phyloP scores from a whole-genome alignment of 148 eudicot species.

The Heliosperma pusillum region DNA sequence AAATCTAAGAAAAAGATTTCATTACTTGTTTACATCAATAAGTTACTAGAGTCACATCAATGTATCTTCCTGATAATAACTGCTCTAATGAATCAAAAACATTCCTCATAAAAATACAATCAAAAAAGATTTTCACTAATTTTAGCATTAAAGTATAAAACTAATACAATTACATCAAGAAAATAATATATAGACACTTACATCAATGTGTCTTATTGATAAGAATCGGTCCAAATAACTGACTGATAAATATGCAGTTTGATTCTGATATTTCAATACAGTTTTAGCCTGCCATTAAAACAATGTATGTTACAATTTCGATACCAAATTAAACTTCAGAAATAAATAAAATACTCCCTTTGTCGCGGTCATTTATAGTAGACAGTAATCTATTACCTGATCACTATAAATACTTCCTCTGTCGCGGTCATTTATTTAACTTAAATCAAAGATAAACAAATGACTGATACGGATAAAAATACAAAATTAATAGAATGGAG shows the following conservation, averaged over 20 bases:
- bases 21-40: not conserved
- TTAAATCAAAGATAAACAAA: not conserved
- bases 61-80: constrained; percentile 4
- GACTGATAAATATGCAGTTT: constrained; percentile 50
- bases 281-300: constrained; percentile 34
- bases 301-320: too few relatives aligned
- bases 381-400: too few relatives aligned
- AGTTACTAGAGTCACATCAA: not conserved
- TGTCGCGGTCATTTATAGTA: too few relatives aligned
- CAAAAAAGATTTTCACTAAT: not conserved
- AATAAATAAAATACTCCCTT: not conserved
- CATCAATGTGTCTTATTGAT: constrained; percentile 38
- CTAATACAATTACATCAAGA: not conserved
- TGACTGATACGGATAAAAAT: not conserved
- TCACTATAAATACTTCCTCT: too few relatives aligned
- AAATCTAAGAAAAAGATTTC: not conserved
- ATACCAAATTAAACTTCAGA: too few relatives aligned
- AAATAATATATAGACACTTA: constrained; percentile 23
- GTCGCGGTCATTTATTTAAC: too few relatives aligned
- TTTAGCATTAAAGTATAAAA: not conserved
- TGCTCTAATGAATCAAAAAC: not conserved
- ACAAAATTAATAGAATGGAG: too few relatives aligned
- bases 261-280: constrained; percentile 31
- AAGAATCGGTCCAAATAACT: constrained; percentile 49
- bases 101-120: not conserved